Conservation (phyloP, 2,329 filamentous ascomycete genomes). For the Beauveria asiatica region DNA sequence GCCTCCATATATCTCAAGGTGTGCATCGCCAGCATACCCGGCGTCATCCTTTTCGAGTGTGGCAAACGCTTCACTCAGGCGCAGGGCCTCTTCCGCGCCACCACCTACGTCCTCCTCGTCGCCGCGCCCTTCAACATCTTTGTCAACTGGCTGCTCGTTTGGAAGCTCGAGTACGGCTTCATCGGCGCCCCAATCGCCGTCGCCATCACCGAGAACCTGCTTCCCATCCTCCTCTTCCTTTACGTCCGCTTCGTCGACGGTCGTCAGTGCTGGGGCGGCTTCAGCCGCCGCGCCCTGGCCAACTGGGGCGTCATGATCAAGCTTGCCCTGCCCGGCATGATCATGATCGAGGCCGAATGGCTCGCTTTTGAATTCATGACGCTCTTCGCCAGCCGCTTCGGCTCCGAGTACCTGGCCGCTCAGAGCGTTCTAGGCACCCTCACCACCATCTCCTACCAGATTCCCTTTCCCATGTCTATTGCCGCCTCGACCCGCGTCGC, state of each 20-base stretch:
- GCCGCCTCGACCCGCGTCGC: constrained; percentile 82
- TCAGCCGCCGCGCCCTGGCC: constrained; percentile 57
- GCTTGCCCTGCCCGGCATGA: constrained; percentile 76
- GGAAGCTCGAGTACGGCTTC: constrained; percentile 61
- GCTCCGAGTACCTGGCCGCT: constrained; percentile 71
- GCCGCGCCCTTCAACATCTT: constrained; percentile 70
- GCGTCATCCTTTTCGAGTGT: constrained; percentile 67
- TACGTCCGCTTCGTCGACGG: constrained; percentile 71
- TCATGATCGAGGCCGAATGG: constrained; percentile 93
- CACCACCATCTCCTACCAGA: constrained; percentile 74
- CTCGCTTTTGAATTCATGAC: constrained; percentile 89
- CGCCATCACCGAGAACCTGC: constrained; percentile 65
- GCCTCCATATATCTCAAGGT: constrained; percentile 67
- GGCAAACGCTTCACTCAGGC: constrained; percentile 77
- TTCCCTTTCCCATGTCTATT: constrained; percentile 86
- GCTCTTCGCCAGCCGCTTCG: constrained; percentile 71
- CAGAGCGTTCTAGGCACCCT: constrained; percentile 79
- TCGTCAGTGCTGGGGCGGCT: constrained; percentile 75
- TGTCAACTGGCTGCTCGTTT: constrained; percentile 72
- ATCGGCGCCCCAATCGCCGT: constrained; percentile 77
- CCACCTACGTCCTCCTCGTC: constrained; percentile 66
- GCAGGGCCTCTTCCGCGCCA: constrained; percentile 71
- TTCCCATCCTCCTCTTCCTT: constrained; percentile 67
- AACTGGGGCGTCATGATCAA: constrained; percentile 80
- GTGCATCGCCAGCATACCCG: constrained; percentile 64